Base-by-base conservation (phyloP, 192 early-diverging fungal genomes). In the Entomortierella parvispora region DNA sequence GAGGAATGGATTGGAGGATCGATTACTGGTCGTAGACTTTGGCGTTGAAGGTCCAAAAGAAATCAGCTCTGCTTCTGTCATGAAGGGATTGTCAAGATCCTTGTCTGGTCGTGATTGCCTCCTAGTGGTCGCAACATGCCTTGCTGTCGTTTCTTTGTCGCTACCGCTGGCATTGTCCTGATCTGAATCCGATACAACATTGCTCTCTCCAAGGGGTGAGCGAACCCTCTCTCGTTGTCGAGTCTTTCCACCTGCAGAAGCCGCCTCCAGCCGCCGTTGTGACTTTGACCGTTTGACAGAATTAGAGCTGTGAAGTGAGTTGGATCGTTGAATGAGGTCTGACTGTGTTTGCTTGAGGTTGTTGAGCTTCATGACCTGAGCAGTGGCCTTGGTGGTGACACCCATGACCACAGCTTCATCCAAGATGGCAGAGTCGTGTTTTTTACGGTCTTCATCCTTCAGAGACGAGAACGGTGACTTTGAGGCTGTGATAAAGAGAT, bases 341-440 rank as follows among this genome's bases (percentile, higher is more conserved):
- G 74, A 57, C 20, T 77, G 52, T 2, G 60, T 59, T 25, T 58
- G 44, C 49, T 77, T 77, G 47, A 77, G 68, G 23, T 65, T 52
- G 22, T 59, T 57, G 48, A 77, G 49, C 25, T 64, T 77, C 74
- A 77, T 77, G 46, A 77, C 74, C 32, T 77, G 74, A 4, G 74
- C 65, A 23, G 74, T 77, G 23, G 74, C 74, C 18, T 68, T 77
- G 10, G 65, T 28, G 3, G 65, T 68, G 7, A 77, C 74, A n/a
- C 58, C 74, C 74, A 77, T 77, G 46, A 77, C 74, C 33, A 77
- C 74, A 20, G 74, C 74, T 40, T 77, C 74, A 17, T 77, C 74
- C 55, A 77, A 23, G 4, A 67, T 46, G 20, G 34, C 51, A 17
- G 63, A 77, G 48, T 68, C 61, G 32, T 68, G 74, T 47, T 77